Percentiles rank a stretch among this genome's conserved stretches.
phyloP scores from a whole-genome alignment of 2,329 filamentous ascomycete species.

The Trichophyton benhamiae region DNA sequence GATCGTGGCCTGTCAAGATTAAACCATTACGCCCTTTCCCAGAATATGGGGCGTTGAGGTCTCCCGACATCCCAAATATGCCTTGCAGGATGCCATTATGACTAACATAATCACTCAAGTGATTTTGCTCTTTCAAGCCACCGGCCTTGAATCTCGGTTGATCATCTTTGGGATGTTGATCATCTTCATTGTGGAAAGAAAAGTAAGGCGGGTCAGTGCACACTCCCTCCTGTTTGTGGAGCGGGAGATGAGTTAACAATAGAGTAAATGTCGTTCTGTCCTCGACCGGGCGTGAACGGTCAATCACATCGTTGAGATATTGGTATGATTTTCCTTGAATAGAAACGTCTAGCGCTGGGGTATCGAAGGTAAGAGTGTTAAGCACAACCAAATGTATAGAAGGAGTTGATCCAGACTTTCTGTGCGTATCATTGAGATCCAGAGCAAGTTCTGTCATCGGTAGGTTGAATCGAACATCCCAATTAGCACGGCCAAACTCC shows the following conservation, averaged over 20 bases:
- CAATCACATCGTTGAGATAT: constrained; percentile 52
- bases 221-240: constrained; percentile 69
- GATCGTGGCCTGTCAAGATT: constrained; percentile 86
- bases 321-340: constrained; percentile 66
- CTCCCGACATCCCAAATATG: constrained; percentile 63
- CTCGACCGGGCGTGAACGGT: constrained; percentile 46
- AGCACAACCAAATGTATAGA: constrained; percentile 72
- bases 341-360: constrained; percentile 53
- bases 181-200: constrained; percentile 60
- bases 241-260: constrained; percentile 79
- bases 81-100: constrained; percentile 63
- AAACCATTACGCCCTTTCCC: constrained; percentile 62
- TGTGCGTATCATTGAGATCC: constrained; percentile 19
- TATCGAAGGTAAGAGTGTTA: constrained; percentile 90
- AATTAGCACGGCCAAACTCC: constrained; percentile 78
- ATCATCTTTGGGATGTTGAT: constrained; percentile 27
- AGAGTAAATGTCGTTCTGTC: constrained; percentile 61
- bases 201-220: constrained; percentile 81
- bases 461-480: constrained; percentile 66
- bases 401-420: constrained; percentile 29
- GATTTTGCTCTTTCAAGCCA: constrained; percentile 73
- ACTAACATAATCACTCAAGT: constrained; percentile 61
- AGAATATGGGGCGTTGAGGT: constrained; percentile 43
- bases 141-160: constrained; percentile 27
- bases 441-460: constrained; percentile 13